A percentile compares a stretch with the other conserved stretches of the same genome.
Conservation (phyloP, 192 early-diverging fungal genomes). For the Glomus cerebriforme region DNA sequence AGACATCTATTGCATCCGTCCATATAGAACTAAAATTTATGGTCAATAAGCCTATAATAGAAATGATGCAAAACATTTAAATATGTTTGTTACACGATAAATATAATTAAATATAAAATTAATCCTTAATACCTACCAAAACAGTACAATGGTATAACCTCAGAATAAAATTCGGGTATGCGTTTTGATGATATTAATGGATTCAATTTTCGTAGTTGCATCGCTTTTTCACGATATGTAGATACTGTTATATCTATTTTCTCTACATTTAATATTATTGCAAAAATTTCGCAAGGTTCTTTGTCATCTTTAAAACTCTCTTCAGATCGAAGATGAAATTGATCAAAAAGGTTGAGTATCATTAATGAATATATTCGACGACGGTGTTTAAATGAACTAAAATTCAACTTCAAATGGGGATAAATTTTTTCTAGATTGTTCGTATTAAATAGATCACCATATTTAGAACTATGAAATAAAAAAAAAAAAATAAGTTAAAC, state of each 20-base stretch:
- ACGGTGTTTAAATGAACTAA: conserved; percentile 59
- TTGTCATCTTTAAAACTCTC: conserved; percentile 31
- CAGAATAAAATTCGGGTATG: conserved; percentile 71
- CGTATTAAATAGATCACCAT: conserved; percentile 37
- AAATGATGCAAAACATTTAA: conserved; percentile 4
- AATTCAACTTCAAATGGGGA: conserved; percentile 54
- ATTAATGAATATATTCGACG: conserved; percentile 66
- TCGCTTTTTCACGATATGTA: conserved; percentile 77
- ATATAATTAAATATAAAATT: background rate
- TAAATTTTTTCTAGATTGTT: conserved; percentile 53
- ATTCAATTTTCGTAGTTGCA: conserved; percentile 72
- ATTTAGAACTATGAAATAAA: conserved; percentile 7
- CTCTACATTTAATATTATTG: conserved; percentile 65
- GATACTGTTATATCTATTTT: conserved; percentile 60
- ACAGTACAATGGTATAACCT: conserved; percentile 63
- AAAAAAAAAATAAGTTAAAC: background rate
- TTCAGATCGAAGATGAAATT: conserved; percentile 50
- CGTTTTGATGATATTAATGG: conserved; percentile 60
- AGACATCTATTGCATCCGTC: conserved; percentile 68
- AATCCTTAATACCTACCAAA: conserved; percentile 51
- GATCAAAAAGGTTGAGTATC: conserved; percentile 72
- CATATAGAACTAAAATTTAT: conserved; percentile 85
- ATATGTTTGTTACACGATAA: too few relatives aligned
- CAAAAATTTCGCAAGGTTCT: conserved; percentile 54
- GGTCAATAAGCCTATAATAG: conserved; percentile 60